Base-by-base conservation (phyloP, 192 early-diverging fungal genomes). In the Podochytrium sp. region DNA sequence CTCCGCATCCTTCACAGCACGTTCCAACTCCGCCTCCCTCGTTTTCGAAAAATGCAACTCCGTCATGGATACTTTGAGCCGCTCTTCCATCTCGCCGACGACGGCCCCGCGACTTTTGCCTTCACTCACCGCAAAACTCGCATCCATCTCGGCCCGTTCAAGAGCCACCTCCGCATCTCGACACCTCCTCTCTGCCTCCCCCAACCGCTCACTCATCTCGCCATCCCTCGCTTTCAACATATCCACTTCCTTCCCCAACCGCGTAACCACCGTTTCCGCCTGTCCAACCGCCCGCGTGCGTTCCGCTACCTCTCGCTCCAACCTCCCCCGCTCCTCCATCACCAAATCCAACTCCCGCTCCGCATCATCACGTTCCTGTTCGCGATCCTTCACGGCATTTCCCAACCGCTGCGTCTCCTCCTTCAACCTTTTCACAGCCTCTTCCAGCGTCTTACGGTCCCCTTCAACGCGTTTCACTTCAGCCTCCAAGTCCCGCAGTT, bases 321-420 rank as follows among this genome's bases (percentile, higher is more conserved):
- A 27, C 33, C 16, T 35, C 14, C 68, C 64, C 23, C 51, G 63
- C 39, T 66, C 74, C 29, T 65, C 74, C 25, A 67, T 39, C 32
- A 67, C 12, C 5, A 51, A 32, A 43, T 65, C 74, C 61, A 66
- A 30, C 29, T 65, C 74, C 32, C 25, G 34, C 41, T 75, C 74
- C n/a, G 74, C 74, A n/a, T 67, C 74, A 40, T 65, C 74, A 40
- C 62, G 74, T 41, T 65, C 74, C 42, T 67, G 74, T 12, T n/a
- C 42, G 3, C 74, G 63, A 2, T 23, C 6, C 20, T 20, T 29
- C 27, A 75, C 51, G 3, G 66, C 65, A 27, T 65, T 51, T 32
- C 29, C 62, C 3, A 32, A 41, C 39, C 37, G 52, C 33, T 1
- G 29, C 20, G 16, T 43, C 14, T 10, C 61, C 1, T 32, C 55